Evolutionary conservation across 2,329 filamentous ascomycete species (phyloP).

Genomic region (Penicillium sclerotigenum): DNA sequence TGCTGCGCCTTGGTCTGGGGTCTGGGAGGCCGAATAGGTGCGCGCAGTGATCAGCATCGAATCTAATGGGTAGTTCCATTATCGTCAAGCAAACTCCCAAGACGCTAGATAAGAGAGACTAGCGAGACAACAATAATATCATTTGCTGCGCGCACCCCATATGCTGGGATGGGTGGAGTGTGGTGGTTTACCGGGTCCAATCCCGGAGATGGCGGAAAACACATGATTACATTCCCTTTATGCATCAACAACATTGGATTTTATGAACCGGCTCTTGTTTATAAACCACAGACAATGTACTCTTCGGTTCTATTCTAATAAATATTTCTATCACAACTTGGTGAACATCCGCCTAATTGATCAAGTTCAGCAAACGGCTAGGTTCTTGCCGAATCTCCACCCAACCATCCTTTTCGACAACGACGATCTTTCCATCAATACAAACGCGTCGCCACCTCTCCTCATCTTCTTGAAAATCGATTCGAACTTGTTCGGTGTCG

Average conservation of each 20-base stretch:
- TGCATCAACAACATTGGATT: background rate
- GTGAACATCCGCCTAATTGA: conserved; percentile 1
- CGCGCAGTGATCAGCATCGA: conserved; percentile 46
- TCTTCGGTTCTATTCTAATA: background rate
- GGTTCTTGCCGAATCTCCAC: conserved; percentile 56
- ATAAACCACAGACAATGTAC: background rate
- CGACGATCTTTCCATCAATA: conserved; percentile 85
- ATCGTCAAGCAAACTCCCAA: conserved; percentile 3
- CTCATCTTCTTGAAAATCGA: conserved; percentile 62
- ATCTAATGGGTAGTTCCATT: conserved; percentile 23
- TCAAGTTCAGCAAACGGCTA: conserved; percentile 20
- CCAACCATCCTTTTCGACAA: conserved; percentile 66
- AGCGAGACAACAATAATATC: background rate
- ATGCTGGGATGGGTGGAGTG: background rate
- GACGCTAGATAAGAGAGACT: background rate
- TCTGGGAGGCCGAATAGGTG: conserved; percentile 43
- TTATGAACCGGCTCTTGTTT: background rate
- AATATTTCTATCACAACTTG: background rate
- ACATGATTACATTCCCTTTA: conserved; percentile 1
- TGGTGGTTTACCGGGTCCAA: background rate
- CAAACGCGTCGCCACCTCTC: conserved; percentile 78
- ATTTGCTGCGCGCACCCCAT: background rate
- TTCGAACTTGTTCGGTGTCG: conserved; percentile 62
- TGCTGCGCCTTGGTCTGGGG: conserved; percentile 30
- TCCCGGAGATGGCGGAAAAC: conserved; percentile 4